phyloP scores from a whole-genome alignment of 192 early-diverging fungal species.

The Backusella westeae region DNA sequence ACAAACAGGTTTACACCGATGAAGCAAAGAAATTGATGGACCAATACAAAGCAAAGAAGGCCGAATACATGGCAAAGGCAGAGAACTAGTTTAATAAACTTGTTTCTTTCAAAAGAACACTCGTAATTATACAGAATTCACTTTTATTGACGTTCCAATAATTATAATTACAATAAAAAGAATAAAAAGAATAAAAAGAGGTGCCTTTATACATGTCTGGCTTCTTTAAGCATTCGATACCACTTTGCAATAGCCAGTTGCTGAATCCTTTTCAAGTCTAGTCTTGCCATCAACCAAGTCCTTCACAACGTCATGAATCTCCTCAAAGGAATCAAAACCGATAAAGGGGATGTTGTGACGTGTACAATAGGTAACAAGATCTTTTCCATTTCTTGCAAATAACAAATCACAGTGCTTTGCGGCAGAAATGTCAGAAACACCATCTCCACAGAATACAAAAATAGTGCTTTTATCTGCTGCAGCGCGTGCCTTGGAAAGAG shows the following conservation, averaged over 20 bases:
- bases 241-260: slow-evolving; percentile 30
- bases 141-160: too few species aligned
- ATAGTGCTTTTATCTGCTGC: slow-evolving; percentile 21
- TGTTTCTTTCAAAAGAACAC: too few species aligned
- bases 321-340: slow-evolving; percentile 56
- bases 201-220: not conserved
- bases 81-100: not conserved
- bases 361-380: slow-evolving; percentile 67
- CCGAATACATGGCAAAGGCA: not conserved
- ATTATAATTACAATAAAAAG: too few species aligned
- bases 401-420: slow-evolving; percentile 71
- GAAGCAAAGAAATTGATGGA: not conserved
- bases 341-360: slow-evolving; percentile 54
- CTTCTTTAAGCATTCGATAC: slow-evolving; percentile 1
- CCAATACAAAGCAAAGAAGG: not conserved
- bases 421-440: slow-evolving; percentile 74
- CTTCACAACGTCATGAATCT: slow-evolving; percentile 33
- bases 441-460: slow-evolving; percentile 79
- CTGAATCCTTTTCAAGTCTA: slow-evolving; percentile 20
- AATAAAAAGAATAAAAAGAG: too few species aligned
- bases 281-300: slow-evolving; percentile 19
- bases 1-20: not conserved
- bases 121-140: too few species aligned
- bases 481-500: slow-evolving; percentile 28
- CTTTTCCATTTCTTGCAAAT: slow-evolving; percentile 70